Percentiles rank a stretch among this genome's conserved stretches.
These are phyloP conservation scores for Ceratocystiopsis brevicomis DNA, from an alignment of 2,329 filamentous ascomycete species.

Conservation along the genomic window DNA sequence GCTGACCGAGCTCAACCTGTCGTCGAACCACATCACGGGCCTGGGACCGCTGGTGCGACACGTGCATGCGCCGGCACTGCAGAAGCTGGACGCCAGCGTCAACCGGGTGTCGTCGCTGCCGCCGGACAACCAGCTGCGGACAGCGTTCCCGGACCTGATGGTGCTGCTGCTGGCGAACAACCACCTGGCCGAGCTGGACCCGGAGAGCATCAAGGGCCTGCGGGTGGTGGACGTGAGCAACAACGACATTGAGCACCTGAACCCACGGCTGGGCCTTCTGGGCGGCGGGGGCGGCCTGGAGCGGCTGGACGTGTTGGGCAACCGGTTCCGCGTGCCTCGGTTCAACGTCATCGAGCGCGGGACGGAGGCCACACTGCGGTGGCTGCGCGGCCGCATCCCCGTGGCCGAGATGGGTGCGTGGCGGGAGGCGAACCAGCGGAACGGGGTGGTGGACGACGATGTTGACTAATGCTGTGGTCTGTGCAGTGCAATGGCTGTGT, in stretches of 20 bases:
- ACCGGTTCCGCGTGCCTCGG: slow-evolving; percentile 71
- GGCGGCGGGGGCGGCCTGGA: slow-evolving; percentile 41
- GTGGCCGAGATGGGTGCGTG: slow-evolving; percentile 38
- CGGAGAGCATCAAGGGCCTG: slow-evolving; percentile 55
- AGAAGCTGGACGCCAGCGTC: slow-evolving; percentile 61
- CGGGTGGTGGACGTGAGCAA: slow-evolving; percentile 61
- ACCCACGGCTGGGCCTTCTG: slow-evolving; percentile 62
- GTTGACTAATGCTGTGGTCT: slow-evolving; percentile 4
- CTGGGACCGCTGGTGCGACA: slow-evolving; percentile 45
- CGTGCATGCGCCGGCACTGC: slow-evolving; percentile 55
- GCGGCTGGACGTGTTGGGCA: slow-evolving; percentile 61
- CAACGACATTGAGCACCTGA: slow-evolving; percentile 69
- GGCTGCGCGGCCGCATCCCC: slow-evolving; percentile 61
- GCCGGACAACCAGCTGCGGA: slow-evolving; percentile 28
- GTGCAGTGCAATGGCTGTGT: background rate
- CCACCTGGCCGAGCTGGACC: slow-evolving; percentile 51
- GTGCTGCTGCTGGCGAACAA: slow-evolving; percentile 66
- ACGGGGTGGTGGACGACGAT: slow-evolving; percentile 3
- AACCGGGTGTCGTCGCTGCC: slow-evolving; percentile 66
- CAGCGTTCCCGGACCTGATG: slow-evolving; percentile 48
- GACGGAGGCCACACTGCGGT: slow-evolving; percentile 65
- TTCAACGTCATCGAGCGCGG: slow-evolving; percentile 72
- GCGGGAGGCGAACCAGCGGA: slow-evolving; percentile 20
- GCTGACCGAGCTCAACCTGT: slow-evolving; percentile 59
- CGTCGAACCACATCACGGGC: slow-evolving; percentile 53